phyloP scores from a whole-genome alignment of 1,139 yeast genomes.

The Debaryomyces fabryi region DNA sequence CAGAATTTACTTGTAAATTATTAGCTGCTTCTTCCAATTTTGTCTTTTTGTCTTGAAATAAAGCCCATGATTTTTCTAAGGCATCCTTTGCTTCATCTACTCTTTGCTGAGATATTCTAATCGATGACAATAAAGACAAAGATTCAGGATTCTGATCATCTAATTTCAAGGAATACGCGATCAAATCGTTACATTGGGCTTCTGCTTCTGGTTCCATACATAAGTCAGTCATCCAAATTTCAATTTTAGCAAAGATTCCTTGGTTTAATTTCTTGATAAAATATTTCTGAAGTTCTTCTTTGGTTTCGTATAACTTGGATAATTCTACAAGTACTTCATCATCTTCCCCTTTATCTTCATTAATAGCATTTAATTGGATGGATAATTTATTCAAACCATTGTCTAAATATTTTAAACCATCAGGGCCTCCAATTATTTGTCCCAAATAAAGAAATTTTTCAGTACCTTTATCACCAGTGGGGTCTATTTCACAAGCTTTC shows the following conservation, averaged over 20 bases:
- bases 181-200: slow-evolving; percentile 70
- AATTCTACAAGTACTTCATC: slow-evolving; percentile 31
- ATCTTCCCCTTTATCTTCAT: slow-evolving; percentile 24
- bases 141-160: slow-evolving; percentile 74
- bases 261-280: slow-evolving; percentile 61
- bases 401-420: slow-evolving; percentile 69
- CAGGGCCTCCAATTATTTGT: slow-evolving; percentile 82
- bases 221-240: slow-evolving; percentile 98
- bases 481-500: slow-evolving; percentile 71
- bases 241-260: slow-evolving; percentile 84
- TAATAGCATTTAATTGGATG: slow-evolving; percentile 36
- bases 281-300: slow-evolving; percentile 33
- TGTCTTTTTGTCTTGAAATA: slow-evolving; percentile 58
- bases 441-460: slow-evolving; percentile 91
- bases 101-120: slow-evolving; percentile 85
- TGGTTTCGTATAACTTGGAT: slow-evolving; percentile 30
- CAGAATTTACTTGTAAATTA: slow-evolving; percentile 17
- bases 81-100: slow-evolving; percentile 74
- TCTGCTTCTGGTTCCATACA: slow-evolving; percentile 96
- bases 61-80: slow-evolving; percentile 69
- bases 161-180: slow-evolving; percentile 63
- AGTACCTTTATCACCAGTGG: slow-evolving; percentile 60
- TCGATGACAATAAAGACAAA: slow-evolving; percentile 80
- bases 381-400: slow-evolving; percentile 61
- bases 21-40: slow-evolving; percentile 49